Conservation (phyloP, 768 basidiomycete species). For the Mycena amicta region DNA sequence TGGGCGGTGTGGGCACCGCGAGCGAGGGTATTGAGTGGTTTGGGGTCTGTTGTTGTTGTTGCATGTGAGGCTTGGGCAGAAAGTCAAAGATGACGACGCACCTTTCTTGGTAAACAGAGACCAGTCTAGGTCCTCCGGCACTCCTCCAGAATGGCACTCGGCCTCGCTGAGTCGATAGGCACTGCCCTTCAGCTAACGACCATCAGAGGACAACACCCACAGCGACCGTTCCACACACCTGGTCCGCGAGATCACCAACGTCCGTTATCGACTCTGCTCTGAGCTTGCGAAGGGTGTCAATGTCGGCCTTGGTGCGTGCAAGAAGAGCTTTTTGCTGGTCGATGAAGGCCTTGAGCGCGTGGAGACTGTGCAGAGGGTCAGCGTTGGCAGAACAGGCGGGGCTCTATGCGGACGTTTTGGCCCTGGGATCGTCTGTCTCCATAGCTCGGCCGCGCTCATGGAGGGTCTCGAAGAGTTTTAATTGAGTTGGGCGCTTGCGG, state of each 20-base stretch:
- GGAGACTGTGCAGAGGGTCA: conserved; percentile 40
- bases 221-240: conserved; percentile 30
- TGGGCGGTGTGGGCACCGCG: conserved; percentile 37
- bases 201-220: conserved; percentile 1
- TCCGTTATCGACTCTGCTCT: conserved; percentile 39
- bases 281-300: conserved; percentile 54
- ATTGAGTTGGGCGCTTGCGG: background rate
- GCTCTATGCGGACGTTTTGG: conserved; percentile 10
- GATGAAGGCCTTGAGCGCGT: conserved; percentile 71
- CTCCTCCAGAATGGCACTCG: conserved; percentile 40
- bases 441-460: background rate
- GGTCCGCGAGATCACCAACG: conserved; percentile 33
- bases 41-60: conserved; percentile 51
- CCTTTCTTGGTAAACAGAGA: conserved; percentile 56
- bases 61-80: background rate
- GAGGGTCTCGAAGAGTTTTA: background rate
- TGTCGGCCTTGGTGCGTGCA: conserved; percentile 61
- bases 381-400: background rate
- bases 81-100: conserved; percentile 33
- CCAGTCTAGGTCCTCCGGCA: conserved; percentile 66
- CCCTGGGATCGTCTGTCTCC: conserved; percentile 9
- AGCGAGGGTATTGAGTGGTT: conserved; percentile 52
- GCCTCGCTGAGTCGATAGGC: conserved; percentile 46
- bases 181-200: conserved; percentile 28
- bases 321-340: conserved; percentile 61